phyloP scores from a whole-genome alignment of 805 yeast species.

The Candida taoyuanica region DNA sequence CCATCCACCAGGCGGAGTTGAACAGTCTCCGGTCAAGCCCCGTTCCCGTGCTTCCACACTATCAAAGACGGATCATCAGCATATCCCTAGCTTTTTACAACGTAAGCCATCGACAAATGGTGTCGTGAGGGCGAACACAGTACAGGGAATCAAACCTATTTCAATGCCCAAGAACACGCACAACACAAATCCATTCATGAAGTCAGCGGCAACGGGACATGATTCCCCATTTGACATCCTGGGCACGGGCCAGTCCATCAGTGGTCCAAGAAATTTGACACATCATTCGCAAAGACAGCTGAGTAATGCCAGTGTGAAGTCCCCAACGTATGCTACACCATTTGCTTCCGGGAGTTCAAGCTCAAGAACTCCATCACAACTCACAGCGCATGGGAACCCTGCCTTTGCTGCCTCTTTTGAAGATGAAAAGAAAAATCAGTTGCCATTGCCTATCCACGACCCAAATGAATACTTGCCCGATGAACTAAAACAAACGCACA shows the following conservation, averaged over 20 bases:
- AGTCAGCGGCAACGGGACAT: neutral
- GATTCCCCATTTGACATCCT: slow-evolving; percentile 5
- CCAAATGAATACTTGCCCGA: slow-evolving; percentile 64
- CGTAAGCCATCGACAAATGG: slow-evolving; percentile 1
- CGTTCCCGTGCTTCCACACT: too few species aligned
- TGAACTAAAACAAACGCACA: slow-evolving; percentile 43
- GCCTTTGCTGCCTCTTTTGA: slow-evolving; percentile 12
- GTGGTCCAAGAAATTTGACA: slow-evolving; percentile 7
- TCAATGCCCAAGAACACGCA: neutral
- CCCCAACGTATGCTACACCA: neutral
- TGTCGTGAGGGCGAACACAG: slow-evolving; percentile 7
- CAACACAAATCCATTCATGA: slow-evolving; percentile 8
- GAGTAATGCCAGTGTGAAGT: neutral
- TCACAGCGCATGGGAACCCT: slow-evolving; percentile 14
- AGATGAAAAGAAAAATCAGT: slow-evolving; percentile 42
- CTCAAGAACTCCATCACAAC: slow-evolving; percentile 29
- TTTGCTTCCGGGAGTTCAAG: neutral
- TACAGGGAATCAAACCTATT: slow-evolving; percentile 2
- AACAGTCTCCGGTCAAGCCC: too few species aligned
- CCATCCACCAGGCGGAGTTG: too few species aligned
- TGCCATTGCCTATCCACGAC: slow-evolving; percentile 57
- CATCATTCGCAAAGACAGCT: slow-evolving; percentile 6
- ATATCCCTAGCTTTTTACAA: too few species aligned
- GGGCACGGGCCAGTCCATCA: slow-evolving; percentile 8
- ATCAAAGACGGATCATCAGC: too few species aligned